Evolutionary conservation across 129 eudicot species (phyloP), one percentile per base, ranked within the genome.

Genomic region (Oenanthe sinensis): DNA sequence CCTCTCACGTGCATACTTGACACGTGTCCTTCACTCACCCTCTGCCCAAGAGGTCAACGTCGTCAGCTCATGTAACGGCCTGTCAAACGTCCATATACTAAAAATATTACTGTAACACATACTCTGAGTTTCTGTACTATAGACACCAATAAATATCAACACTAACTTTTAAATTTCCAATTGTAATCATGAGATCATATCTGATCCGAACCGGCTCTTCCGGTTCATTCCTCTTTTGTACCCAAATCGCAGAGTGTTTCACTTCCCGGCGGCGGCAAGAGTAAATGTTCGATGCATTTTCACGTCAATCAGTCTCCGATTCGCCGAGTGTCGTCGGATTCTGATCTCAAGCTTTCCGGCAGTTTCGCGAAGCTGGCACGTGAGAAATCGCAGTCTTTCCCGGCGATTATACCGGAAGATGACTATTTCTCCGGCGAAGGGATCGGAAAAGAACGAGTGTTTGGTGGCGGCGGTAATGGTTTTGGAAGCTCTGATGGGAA

Each of bases 321-420:
- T 69, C 84, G 80, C 69, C 82, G 96, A 75, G 82, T 81, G 58
- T 55, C 74, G 63, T 90, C 97, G 17, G 93, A 84, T 44, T 71
- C 93, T 17, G 84, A 86, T 47, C 47, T 86, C 79, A 78, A 75
- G 68, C 39, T 39, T 14, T n/a, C 82, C 12, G 42, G 80, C 8
- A 50, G 44, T 71, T 3, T 71, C 0, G 50, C 49, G 75, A 62
- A 63, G 45, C 62, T 63, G 40, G 42, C n/a, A 13, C 60, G 43
- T 47, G 60, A 78, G 55, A 85, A 87, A 77, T 85, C 96, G 13
- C 85, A 79, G 50, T 86, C 87, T 2, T 86, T 86, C 17, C 85
- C 87, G 43, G 82, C 87, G 62, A 78, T 79, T 74, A 79, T 85
- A 72, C 88, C 81, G 67, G 97, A 89, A 47, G 90, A 88, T 49